These are phyloP conservation scores for Coix lacrymajobi DNA, from an alignment of 176 grass and related monocot species.

Conservation along the genomic window DNA sequence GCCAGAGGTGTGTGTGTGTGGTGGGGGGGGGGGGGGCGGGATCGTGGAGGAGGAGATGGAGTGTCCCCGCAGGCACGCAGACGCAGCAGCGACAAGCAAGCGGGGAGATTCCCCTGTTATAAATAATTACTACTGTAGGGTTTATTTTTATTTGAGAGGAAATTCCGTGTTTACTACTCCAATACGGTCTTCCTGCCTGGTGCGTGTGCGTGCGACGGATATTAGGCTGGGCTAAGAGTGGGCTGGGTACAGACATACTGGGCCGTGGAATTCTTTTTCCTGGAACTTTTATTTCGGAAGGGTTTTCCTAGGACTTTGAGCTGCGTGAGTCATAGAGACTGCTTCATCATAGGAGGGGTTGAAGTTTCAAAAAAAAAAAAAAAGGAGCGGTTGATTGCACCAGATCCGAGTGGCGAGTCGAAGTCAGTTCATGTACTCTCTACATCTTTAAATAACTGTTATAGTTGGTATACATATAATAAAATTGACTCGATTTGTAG, in stretches of 20 bases:
- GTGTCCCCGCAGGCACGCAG: conserved; percentile 11
- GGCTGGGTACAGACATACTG: background rate
- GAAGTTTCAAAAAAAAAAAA: too few relatives aligned
- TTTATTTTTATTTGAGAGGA: background rate
- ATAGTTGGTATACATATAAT: too few relatives aligned
- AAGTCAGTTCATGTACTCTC: too few relatives aligned
- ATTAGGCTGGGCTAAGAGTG: background rate
- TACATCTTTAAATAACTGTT: too few relatives aligned
- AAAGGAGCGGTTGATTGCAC: too few relatives aligned
- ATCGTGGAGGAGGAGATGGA: background rate
- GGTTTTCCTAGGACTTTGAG: background rate
- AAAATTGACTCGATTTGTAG: too few relatives aligned
- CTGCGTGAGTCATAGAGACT: too few relatives aligned
- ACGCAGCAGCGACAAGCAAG: background rate
- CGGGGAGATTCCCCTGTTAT: too few relatives aligned
- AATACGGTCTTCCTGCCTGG: background rate
- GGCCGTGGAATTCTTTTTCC: background rate
- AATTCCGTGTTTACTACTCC: background rate
- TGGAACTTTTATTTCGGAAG: background rate
- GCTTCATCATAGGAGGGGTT: too few relatives aligned
- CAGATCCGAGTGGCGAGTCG: too few relatives aligned
- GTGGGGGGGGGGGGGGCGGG: background rate
- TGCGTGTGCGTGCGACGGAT: background rate
- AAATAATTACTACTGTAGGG: too few relatives aligned
- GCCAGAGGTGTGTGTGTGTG: too few relatives aligned